phyloP scores from a whole-genome alignment of 1,284 basidiomycete genomes.

The Ganoderma sinense region DNA sequence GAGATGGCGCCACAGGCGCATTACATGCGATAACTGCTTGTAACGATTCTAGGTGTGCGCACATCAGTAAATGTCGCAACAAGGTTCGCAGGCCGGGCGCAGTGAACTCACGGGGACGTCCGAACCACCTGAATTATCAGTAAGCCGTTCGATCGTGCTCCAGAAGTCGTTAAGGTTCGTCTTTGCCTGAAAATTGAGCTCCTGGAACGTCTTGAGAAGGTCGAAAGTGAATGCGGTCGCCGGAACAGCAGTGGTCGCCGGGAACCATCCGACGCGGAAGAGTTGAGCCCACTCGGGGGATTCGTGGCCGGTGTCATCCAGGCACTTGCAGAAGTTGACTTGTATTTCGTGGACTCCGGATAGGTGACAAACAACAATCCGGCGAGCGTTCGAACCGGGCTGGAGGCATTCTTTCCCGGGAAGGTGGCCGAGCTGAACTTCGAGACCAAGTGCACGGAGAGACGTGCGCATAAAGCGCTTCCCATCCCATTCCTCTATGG shows the following conservation, averaged over 20 bases:
- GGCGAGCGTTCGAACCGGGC: neutral
- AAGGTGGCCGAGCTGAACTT: conserved; percentile 21
- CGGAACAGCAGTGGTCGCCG: conserved; percentile 14
- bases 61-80: too few relatives aligned
- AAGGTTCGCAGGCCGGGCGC: too few relatives aligned
- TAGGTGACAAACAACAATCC: neutral
- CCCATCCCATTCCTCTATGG: conserved; percentile 7
- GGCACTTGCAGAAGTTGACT: conserved; percentile 14
- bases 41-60: conserved; percentile 7
- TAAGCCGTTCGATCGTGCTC: conserved; percentile 15
- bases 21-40: conserved; percentile 8
- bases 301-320: neutral
- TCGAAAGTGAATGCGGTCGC: conserved; percentile 25
- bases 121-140: conserved; percentile 23
- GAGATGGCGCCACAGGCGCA: conserved; percentile 29
- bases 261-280: conserved; percentile 24
- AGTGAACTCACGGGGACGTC: neutral
- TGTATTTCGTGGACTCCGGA: neutral
- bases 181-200: conserved; percentile 24
- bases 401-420: neutral
- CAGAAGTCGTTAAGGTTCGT: conserved; percentile 26
- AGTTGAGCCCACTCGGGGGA: conserved; percentile 18
- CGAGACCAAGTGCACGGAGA: conserved; percentile 11
- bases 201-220: conserved; percentile 24
- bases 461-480: conserved; percentile 4